Base-by-base conservation (phyloP, 345 rosid species). In the Mangifera indica region DNA sequence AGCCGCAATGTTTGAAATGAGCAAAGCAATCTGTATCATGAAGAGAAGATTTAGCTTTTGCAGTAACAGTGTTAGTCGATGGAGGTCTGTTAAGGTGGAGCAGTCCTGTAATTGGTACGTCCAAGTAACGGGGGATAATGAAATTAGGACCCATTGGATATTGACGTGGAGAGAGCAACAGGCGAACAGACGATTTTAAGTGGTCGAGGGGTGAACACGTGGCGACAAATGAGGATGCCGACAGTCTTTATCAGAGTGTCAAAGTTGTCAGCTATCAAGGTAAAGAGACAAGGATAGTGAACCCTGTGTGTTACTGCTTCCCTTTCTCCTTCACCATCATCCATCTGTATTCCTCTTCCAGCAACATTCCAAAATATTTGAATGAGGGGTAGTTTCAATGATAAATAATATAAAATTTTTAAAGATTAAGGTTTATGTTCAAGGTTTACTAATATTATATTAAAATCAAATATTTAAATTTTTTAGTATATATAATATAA, bases 171-270 rank as follows among this genome's bases (percentile, higher is more conserved):
- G 66, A 34, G 45, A 26, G 65, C 26, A 26, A 29, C 66, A 46
- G 56, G 54, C 57, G 22, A 22, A 57, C 13, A 22, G 4, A 26
- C 3, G 52, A 21, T 13, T 13, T 9, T 10, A 4, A 59, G 42
- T 74, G 72, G 72, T 59, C 0, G 18, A 46, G 18, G 5, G 51
- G 3, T 2, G 40, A 26, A 58, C 62, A 77, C 76, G 77, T 77
- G 77, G 71, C 72, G 1, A 2, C 0, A 6, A 10, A 51, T 46
- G 57, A 1, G 45, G 70, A 0, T 77, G 84, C 84, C 84, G 84
- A 77, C 84, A 77, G 72, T 81, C 81, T 56, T n/a, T 81, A 24
- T 77, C 79, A 10, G 0, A n/a, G 13, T 70, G 40, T 51, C 22
- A 61, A 15, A 32, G 65, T 32, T 15, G 7, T 1, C 5, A 3